These are phyloP conservation scores for Russula lepida DNA, from an alignment of 768 basidiomycete genomes.

Conservation along the genomic window DNA sequence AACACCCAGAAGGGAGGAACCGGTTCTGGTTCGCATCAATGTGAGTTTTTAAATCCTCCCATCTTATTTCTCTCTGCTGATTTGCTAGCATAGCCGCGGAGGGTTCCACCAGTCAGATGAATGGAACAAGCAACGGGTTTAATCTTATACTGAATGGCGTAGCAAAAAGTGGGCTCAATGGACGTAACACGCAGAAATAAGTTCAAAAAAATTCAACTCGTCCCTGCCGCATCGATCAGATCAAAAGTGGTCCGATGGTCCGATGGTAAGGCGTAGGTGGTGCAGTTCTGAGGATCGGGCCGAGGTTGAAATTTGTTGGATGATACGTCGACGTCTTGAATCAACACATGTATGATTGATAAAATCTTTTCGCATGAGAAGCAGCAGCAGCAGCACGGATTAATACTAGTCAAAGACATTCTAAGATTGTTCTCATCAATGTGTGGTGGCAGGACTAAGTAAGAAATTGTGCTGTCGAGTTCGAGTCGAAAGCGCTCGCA, in stretches of 20 bases:
- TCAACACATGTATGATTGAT: no score
- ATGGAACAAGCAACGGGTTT: not conserved
- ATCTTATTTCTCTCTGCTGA: conserved; percentile 7
- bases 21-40: not conserved
- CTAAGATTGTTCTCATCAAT: no score
- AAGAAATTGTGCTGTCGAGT: no score
- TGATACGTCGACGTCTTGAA: no score
- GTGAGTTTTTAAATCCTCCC: conserved; percentile 3
- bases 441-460: no score
- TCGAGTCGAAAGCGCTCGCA: no score
- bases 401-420: not conserved
- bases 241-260: not conserved
- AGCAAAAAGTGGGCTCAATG: not conserved
- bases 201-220: not conserved
- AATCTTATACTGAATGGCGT: not conserved
- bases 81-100: not conserved
- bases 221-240: not conserved
- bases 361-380: no score
- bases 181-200: not conserved
- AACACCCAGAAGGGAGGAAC: not conserved
- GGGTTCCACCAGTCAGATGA: not conserved
- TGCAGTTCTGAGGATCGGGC: not conserved
- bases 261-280: not conserved
- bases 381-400: no score
- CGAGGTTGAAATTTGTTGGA: not conserved